These are phyloP conservation scores for Kodamaea anthophila DNA, from an alignment of 1,139 yeast genomes.

Conservation along the genomic window DNA sequence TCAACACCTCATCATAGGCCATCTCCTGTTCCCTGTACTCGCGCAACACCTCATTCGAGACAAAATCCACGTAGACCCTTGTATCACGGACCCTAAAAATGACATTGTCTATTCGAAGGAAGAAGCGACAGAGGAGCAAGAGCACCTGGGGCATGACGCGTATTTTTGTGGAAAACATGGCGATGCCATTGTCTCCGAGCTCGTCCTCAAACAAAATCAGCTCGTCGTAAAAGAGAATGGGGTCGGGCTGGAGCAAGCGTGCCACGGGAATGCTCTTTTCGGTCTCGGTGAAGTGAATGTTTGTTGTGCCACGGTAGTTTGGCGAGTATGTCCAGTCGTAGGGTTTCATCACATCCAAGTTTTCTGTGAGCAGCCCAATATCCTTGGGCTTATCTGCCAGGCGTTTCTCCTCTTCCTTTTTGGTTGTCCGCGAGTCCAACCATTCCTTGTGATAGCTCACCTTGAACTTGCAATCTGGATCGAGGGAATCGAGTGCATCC, in stretches of 20 bases:
- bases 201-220: constrained; percentile 89
- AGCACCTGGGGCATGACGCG: constrained; percentile 86
- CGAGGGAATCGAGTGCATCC: constrained; percentile 72
- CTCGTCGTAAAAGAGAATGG: constrained; percentile 84
- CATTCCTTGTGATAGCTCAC: constrained; percentile 90
- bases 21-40: constrained; percentile 77
- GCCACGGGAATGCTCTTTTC: constrained; percentile 55
- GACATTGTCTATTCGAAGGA: constrained; percentile 85
- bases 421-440: constrained; percentile 57
- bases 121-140: constrained; percentile 67
- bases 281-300: constrained; percentile 18
- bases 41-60: constrained; percentile 55
- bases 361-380: constrained; percentile 34
- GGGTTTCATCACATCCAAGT: constrained; percentile 48
- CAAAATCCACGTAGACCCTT: constrained; percentile 75
- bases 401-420: constrained; percentile 19
- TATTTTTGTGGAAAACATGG: constrained; percentile 68
- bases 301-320: constrained; percentile 58
- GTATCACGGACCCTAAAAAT: constrained; percentile 79
- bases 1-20: constrained; percentile 51
- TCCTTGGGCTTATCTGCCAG: constrained; percentile 26
- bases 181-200: constrained; percentile 91
- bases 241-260: constrained; percentile 68
- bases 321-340: constrained; percentile 97
- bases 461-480: constrained; percentile 32